Conservation (phyloP, 1,284 basidiomycete species). For the Lentinula novae-zelandiae region DNA sequence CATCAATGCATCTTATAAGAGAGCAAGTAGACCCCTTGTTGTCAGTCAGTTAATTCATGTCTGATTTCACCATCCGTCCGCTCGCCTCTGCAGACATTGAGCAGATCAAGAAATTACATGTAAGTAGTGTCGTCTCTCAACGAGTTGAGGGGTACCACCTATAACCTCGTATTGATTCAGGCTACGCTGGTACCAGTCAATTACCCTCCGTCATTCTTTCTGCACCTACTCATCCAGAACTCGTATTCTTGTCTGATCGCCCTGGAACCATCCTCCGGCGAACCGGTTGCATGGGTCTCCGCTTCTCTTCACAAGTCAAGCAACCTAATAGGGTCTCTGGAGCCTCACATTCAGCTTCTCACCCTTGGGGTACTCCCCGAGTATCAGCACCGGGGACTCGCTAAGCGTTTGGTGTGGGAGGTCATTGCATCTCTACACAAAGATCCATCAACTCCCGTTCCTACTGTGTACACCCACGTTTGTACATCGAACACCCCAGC, state of each 20-base stretch:
- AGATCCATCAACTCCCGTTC: conserved; percentile 4
- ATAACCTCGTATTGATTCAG: conserved; percentile 23
- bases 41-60: conserved; percentile 8
- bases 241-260: conserved; percentile 48
- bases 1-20: not conserved
- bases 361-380: conserved; percentile 53
- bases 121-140: conserved; percentile 22
- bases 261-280: conserved; percentile 23
- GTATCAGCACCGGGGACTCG: conserved; percentile 45
- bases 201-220: conserved; percentile 50
- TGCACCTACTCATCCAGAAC: conserved; percentile 48
- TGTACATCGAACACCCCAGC: conserved; percentile 36
- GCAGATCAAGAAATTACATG: conserved; percentile 42
- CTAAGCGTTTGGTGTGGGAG: conserved; percentile 41
- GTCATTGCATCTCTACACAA: conserved; percentile 21
- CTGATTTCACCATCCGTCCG: conserved; percentile 27
- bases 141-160: not conserved
- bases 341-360: conserved; percentile 45
- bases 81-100: conserved; percentile 36
- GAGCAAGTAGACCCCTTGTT: not conserved
- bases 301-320: conserved; percentile 30
- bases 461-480: conserved; percentile 34
- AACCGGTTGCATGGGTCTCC: conserved; percentile 47
- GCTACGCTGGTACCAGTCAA: conserved; percentile 38
- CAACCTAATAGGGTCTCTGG: conserved; percentile 16